A percentile compares a stretch with the other conserved stretches of the same genome.
These are phyloP conservation scores for Lasiosphaeria ovina DNA, from an alignment of 495 filamentous ascomycete genomes.

Conservation along the genomic window DNA sequence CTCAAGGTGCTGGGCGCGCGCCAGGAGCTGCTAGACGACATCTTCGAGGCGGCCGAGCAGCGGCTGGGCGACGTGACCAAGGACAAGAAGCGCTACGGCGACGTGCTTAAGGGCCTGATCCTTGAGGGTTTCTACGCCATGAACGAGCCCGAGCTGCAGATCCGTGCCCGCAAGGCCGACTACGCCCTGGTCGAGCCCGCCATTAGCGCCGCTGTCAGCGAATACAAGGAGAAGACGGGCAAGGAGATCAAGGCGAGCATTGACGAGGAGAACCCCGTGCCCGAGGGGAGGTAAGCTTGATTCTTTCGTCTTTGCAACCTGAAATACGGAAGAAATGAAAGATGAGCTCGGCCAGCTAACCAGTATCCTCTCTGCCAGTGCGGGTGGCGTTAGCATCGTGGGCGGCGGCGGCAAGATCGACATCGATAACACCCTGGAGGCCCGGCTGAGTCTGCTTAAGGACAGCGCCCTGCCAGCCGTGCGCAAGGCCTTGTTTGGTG, in stretches of 20 bases:
- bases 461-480: slow-evolving; percentile 81
- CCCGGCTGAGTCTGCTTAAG: slow-evolving; percentile 80
- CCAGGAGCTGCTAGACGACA: slow-evolving; percentile 86
- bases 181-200: slow-evolving; percentile 69
- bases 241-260: slow-evolving; percentile 59
- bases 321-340: neutral
- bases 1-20: slow-evolving; percentile 80
- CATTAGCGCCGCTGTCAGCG: slow-evolving; percentile 66
- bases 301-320: neutral
- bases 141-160: slow-evolving; percentile 69
- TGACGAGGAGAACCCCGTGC: slow-evolving; percentile 75
- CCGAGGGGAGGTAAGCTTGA: slow-evolving; percentile 76
- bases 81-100: slow-evolving; percentile 72
- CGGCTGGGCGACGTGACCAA: slow-evolving; percentile 62
- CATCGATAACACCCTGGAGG: slow-evolving; percentile 97
- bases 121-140: slow-evolving; percentile 89
- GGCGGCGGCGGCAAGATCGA: slow-evolving; percentile 91
- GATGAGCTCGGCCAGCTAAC: neutral
- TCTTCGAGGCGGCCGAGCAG: slow-evolving; percentile 76
- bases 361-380: slow-evolving; percentile 44
- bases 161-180: slow-evolving; percentile 80
- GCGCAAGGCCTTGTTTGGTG: slow-evolving; percentile 80
- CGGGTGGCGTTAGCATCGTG: slow-evolving; percentile 78
- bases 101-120: slow-evolving; percentile 71
- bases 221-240: slow-evolving; percentile 76